phyloP scores from a whole-genome alignment of 371 early-diverging fungal genomes.

The Apophysomyces ossiformis region DNA sequence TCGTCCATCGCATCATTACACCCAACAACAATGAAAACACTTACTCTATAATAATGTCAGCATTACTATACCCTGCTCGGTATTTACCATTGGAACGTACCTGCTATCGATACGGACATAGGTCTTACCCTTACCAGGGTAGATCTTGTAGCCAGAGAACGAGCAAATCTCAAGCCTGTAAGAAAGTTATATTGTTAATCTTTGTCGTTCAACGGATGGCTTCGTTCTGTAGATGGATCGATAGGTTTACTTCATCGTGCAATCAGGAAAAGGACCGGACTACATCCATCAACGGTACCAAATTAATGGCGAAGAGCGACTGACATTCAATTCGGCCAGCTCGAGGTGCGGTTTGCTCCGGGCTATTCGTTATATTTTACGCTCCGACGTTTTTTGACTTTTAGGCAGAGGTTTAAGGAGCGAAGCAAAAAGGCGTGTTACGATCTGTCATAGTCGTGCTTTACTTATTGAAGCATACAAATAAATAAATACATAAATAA shows the following conservation, averaged over 20 bases:
- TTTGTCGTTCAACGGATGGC: conserved; percentile 8
- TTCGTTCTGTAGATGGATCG: conserved; percentile 9
- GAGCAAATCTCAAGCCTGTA: conserved; percentile 89
- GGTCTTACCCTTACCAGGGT: conserved; percentile 96
- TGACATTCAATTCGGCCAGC: background rate
- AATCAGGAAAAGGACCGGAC: conserved; percentile 11
- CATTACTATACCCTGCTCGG: background rate
- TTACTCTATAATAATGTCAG: conserved; percentile 4
- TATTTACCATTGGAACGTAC: conserved; percentile 23
- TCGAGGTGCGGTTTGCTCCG: background rate
- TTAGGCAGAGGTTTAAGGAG: too few species aligned
- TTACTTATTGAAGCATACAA: too few species aligned
- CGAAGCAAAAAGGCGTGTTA: too few species aligned
- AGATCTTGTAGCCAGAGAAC: conserved; percentile 98
- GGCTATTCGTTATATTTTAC: background rate
- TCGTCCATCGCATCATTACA: background rate
- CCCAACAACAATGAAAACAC: background rate
- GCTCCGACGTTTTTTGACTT: too few species aligned
- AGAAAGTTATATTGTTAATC: background rate
- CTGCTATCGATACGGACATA: conserved; percentile 92
- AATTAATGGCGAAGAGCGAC: conserved; percentile 7
- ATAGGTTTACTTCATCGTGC: conserved; percentile 12
- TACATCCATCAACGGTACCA: conserved; percentile 1
- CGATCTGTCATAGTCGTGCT: too few species aligned
- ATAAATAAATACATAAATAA: too few species aligned